Evolutionary conservation across 192 early-diverging fungal species (phyloP), one percentile per base, ranked within the genome.

Genomic region (Cetraspora pellucida): DNA sequence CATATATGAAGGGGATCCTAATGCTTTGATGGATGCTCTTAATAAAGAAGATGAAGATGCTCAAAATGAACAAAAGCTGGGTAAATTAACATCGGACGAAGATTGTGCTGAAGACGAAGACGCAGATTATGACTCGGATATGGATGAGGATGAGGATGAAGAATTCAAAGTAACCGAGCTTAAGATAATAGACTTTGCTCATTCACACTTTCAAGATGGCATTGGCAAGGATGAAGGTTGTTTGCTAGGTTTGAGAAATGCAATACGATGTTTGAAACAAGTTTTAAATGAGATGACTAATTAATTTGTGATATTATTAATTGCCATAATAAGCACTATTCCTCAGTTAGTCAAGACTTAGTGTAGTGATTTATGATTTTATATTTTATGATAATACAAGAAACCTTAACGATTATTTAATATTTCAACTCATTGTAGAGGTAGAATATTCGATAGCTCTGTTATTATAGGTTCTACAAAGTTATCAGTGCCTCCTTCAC

Each of bases 171-270:
- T 92, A 61, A 83, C 89, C 1, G 89, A 93, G 72, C 78, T 94
- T 67, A 87, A 88, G 30, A 59, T 94, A 13, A 96, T 98, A 75
- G 96, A 98, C 80, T 97, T 97, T 92, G 94, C 90, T 3, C 95
- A 95, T 81, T 91, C 94, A 16, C 82, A 85, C 52, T 95, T 93
- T 82, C 75, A 77, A 10, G 81, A 87, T 28, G 85, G 86, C 27
- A 74, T 81, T 59, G 91, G 91, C 2, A 86, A 80, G 11, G 95
- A 97, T 82, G 88, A 88, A 28, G 86, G 88, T 19, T 88, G 90
- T 46, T 65, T 96, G 19, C 59, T 89, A 64, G 94, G 93, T 8
- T 74, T 96, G 44, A 72, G 81, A 71, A 92, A 83, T 54, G 74
- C 91, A 17, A 78, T 91, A 21, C 67, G 79, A 27, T 80, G 90